Conservation (phyloP, 2,329 filamentous ascomycete species). For the Lasiodiplodia theobromae region DNA sequence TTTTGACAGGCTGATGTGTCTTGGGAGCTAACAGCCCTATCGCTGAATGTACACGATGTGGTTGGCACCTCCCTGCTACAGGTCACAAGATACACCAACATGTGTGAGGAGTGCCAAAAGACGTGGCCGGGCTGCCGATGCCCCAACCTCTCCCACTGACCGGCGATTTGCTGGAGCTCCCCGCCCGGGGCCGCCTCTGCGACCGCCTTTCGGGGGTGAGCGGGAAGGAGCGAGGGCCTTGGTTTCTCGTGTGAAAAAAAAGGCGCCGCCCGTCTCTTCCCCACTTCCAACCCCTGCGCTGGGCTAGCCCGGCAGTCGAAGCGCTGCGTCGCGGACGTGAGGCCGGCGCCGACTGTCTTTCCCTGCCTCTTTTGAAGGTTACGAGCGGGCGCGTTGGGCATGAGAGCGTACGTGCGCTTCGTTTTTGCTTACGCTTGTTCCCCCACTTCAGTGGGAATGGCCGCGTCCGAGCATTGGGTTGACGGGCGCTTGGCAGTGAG, state of each 20-base stretch:
- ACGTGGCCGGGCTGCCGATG: background rate
- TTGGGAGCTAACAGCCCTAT: background rate
- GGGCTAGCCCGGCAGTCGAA: slow-evolving; percentile 7
- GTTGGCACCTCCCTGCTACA: background rate
- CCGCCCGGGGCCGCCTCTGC: background rate
- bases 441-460: slow-evolving; percentile 6
- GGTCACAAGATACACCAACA: background rate
- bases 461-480: slow-evolving; percentile 6
- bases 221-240: slow-evolving; percentile 20
- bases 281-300: background rate
- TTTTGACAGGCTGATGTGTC: background rate
- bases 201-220: slow-evolving; percentile 23
- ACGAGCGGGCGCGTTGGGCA: slow-evolving; percentile 4
- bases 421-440: slow-evolving; percentile 7
- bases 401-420: slow-evolving; percentile 11
- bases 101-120: background rate
- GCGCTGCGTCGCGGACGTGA: slow-evolving; percentile 1
- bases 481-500: slow-evolving; percentile 4
- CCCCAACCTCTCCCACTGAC: background rate
- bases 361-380: background rate
- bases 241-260: background rate
- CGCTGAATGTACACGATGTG: background rate
- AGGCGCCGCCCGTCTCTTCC: slow-evolving; percentile 1
- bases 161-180: background rate
- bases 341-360: slow-evolving; percentile 3